These are phyloP conservation scores for Stemphylium vesicarium DNA, from an alignment of 2,329 filamentous ascomycete genomes.

Conservation along the genomic window DNA sequence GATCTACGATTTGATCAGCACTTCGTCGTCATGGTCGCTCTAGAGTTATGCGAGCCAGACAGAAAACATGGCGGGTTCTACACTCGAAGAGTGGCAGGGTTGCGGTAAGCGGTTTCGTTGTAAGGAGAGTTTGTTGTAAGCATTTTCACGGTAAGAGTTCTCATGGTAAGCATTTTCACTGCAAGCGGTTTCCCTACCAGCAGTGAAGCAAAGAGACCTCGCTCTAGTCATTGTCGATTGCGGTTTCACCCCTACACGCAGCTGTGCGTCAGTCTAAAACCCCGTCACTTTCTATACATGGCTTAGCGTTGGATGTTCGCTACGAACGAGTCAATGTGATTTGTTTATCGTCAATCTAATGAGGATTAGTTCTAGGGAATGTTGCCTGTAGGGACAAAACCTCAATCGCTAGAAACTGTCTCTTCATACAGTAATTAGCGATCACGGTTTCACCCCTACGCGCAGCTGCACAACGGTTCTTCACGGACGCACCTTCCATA, in stretches of 20 bases:
- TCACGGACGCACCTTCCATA: background rate
- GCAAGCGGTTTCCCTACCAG: too few relatives aligned
- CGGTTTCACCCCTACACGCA: background rate
- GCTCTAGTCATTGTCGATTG: background rate
- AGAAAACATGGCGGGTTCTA: too few relatives aligned
- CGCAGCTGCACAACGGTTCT: background rate
- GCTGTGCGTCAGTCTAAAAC: background rate
- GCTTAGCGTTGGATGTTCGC: background rate
- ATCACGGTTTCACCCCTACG: background rate
- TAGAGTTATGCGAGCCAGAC: too few relatives aligned
- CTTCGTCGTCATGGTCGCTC: too few relatives aligned
- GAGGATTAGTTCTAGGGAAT: background rate
- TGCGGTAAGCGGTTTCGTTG: too few relatives aligned
- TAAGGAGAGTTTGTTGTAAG: too few relatives aligned
- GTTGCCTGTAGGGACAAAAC: constrained; percentile 14
- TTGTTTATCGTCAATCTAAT: background rate
- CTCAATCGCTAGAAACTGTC: too few relatives aligned
- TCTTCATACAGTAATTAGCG: background rate
- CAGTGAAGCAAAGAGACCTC: too few relatives aligned
- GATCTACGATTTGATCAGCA: background rate
- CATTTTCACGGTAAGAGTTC: too few relatives aligned
- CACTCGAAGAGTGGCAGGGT: too few relatives aligned
- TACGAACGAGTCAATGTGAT: background rate
- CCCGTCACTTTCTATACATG: background rate
- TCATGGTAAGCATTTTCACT: too few relatives aligned